Conservation (phyloP, 1,284 basidiomycete species). For the Omphalotus olearius region DNA sequence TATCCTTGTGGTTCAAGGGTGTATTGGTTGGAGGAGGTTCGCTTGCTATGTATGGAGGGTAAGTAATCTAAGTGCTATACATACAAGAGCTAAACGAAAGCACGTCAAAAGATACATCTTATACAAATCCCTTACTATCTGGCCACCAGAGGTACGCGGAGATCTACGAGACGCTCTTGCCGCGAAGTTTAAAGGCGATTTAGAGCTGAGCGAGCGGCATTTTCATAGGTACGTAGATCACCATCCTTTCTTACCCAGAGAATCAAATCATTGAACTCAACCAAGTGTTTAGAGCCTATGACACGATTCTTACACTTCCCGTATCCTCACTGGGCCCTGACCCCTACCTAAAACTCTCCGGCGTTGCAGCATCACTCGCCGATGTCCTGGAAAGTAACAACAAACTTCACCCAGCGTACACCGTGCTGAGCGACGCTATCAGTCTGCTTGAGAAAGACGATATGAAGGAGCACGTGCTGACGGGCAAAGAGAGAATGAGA, state of each 20-base stretch:
- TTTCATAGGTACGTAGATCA: conserved; percentile 45
- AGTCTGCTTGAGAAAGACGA: conserved; percentile 26
- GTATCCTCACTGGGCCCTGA: conserved; percentile 42
- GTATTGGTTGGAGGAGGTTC: no score
- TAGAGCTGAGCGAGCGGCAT: conserved; percentile 49
- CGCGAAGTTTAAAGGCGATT: conserved; percentile 58
- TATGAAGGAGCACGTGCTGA: conserved; percentile 20
- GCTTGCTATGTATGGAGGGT: neutral
- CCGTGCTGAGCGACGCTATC: conserved; percentile 44
- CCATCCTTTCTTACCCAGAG: neutral
- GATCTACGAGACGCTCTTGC: conserved; percentile 64
- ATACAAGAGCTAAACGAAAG: no score
- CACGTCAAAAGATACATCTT: conserved; percentile 48
- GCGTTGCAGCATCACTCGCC: conserved; percentile 63
- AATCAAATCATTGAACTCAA: neutral
- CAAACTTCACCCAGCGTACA: conserved; percentile 47
- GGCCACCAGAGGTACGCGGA: conserved; percentile 58
- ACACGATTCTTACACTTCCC: conserved; percentile 48
- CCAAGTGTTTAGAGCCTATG: conserved; percentile 49
- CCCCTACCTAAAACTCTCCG: conserved; percentile 65
- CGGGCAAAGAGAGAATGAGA: conserved; percentile 49
- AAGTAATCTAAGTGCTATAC: neutral
- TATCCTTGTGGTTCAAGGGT: no score
- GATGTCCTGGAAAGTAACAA: conserved; percentile 52
- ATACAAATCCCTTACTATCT: conserved; percentile 57